Conservation (phyloP, 139 green algal species). For the Raphidocelis subcapitata region DNA sequence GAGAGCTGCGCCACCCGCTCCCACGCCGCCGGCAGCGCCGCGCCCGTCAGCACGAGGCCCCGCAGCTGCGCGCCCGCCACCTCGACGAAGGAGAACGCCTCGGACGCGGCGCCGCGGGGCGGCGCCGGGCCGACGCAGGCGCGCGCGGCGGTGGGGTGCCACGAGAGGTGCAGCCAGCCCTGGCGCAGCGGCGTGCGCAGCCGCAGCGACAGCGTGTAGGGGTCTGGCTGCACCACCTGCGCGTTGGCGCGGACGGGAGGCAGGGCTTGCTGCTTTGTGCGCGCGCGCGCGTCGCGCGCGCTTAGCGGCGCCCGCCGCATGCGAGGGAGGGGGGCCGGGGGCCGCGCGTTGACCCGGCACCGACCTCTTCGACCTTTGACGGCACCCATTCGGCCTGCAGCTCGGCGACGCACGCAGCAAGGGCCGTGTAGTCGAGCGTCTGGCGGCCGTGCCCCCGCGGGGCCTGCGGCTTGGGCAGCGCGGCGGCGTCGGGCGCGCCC, state of each 20-base stretch:
- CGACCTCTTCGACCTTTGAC: constrained; percentile 63
- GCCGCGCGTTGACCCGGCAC: background rate
- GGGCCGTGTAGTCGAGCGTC: constrained; percentile 61
- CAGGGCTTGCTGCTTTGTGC: background rate
- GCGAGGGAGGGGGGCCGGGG: background rate
- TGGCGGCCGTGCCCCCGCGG: constrained; percentile 25
- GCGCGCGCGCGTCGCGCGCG: too few species aligned
- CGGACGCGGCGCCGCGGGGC: constrained; percentile 30
- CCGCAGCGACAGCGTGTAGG: constrained; percentile 51
- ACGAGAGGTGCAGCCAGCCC: constrained; percentile 76
- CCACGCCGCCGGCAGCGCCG: constrained; percentile 58
- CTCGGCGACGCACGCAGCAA: constrained; percentile 48
- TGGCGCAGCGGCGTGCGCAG: constrained; percentile 37
- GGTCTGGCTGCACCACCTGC: constrained; percentile 63
- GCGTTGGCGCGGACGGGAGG: background rate
- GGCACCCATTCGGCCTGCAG: constrained; percentile 52
- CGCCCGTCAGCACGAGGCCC: constrained; percentile 62
- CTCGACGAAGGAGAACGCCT: constrained; percentile 41
- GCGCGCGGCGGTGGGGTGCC: constrained; percentile 60
- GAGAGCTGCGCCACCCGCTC: constrained; percentile 71
- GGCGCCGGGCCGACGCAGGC: constrained; percentile 40
- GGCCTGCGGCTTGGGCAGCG: constrained; percentile 12
- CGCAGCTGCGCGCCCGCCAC: constrained; percentile 31
- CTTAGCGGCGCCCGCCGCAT: background rate
- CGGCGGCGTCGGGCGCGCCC: too few species aligned